Base-by-base conservation (phyloP, 2,329 filamentous ascomycete genomes). In the Microcyclosporella mali region DNA sequence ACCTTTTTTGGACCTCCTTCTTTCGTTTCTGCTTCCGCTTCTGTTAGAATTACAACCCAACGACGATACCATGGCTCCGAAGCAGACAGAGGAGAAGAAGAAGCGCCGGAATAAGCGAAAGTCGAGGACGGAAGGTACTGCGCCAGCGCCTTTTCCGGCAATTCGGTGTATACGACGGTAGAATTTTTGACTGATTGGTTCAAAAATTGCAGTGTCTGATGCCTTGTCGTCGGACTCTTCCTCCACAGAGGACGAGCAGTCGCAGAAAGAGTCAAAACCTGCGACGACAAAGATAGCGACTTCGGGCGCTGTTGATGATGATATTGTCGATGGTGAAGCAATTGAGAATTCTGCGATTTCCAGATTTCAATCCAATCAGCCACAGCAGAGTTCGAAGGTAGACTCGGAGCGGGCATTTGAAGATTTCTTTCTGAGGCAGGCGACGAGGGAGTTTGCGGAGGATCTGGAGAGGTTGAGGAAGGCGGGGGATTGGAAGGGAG, bases 371-470 rank as follows among this genome's bases (percentile, higher is more conserved):
- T n/a, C n/a, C n/a, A n/a, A n/a, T n/a, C n/a, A n/a, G n/a, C 16
- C 46, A 8, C 25, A 51, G 12, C 45, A 50, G 28, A 33, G 41
- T n/a, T n/a, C n/a, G 28, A 33, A 40, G 4, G 17, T 33, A 3
- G 49, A 56, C 21, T 40, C 53, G 3, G 54, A 63, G 19, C 47
- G 58, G 40, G 49, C 54, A 25, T 87, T 86, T 64, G 70, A 74
- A 7, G 69, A 78, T 8, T 82, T 79, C 61, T 88, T 88, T 62
- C 74, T 88, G 35, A 79, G 83, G 55, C 79, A 77, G 46, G 70
- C 80, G 4, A 85, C 84, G 0, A 69, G 72, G 38, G 84, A 88
- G 60, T 79, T 89, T 43, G 78, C 81, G 10, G 81, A 87, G 52
- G 85, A 88, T 60, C 72, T 89, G 29, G 80, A 86, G 66, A 79